Base-by-base conservation (phyloP, 768 basidiomycete species). In the Polyporus arcularius region DNA sequence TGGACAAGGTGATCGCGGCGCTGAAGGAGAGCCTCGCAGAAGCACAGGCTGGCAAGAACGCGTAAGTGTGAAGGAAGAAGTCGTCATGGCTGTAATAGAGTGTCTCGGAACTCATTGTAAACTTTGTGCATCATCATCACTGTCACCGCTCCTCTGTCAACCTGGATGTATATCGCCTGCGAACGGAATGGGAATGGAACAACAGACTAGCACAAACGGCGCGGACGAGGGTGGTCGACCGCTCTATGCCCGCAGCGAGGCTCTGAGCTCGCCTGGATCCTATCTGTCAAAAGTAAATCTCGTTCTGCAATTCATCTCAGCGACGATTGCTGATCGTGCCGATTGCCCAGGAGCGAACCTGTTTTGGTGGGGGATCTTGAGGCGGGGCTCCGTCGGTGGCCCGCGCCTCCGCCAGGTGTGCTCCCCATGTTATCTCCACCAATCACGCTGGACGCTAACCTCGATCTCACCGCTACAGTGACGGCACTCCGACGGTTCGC, bases 1-100 rank as follows among this genome's bases (percentile, higher is more conserved):
- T 96, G 12, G 87, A 92, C 66, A 86, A 75, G 69, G 76, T 97
- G 57, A 78, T 93, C 47, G 74, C 77, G 14, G 85, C 85, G 5
- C 72, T 97, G 71, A 81, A 80, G 68, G 86, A 86, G 58, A 76
- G 82, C 3, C 68, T 92, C 53, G 58, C 72, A 15, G 82, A 80
- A 54, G 73, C 72, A 42, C 61, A 63, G 30, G 69, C 69, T 40
- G 69, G 68, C 66, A 71, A 70, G 67, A 59, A 68, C 58, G 68
- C 63, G 70, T 69, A 69, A 69, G 35, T 35, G 11, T 35, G 35
- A 35, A 35, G 66, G 49, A 58, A 40, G 49, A 55, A 50, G 55
- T 53, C n/a, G 56, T 53, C 18, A 49, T 28, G 16, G 39, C 49
- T 65, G 62, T 60, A 64, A 55, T 63, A 67, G 59, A 62, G 53